phyloP scores from a whole-genome alignment of 2,329 filamentous ascomycete genomes.

The Bisporella sp. region DNA sequence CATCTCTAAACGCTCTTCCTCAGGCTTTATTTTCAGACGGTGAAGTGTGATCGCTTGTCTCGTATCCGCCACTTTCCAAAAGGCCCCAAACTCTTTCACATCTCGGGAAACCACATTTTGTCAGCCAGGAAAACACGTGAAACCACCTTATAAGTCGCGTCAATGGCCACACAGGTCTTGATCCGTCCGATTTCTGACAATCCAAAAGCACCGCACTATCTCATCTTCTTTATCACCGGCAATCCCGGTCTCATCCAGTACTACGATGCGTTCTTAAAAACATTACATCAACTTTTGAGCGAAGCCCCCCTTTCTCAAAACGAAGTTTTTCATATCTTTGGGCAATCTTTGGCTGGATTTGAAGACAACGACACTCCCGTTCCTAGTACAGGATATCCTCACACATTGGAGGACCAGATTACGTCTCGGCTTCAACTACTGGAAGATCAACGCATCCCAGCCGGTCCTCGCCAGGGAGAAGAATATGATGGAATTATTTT shows the following conservation, averaged over 20 bases:
- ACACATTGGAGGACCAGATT: constrained; percentile 48
- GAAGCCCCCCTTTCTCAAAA: constrained; percentile 26
- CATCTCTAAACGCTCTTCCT: no score
- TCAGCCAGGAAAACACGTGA: no score
- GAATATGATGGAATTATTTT: constrained; percentile 55
- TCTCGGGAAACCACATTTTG: no score
- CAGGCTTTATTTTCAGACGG: no score
- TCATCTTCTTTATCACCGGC: constrained; percentile 69
- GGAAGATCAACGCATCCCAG: constrained; percentile 15
- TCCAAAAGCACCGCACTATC: constrained; percentile 20
- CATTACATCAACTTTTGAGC: constrained; percentile 47
- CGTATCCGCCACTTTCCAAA: no score
- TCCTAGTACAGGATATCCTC: constrained; percentile 22
- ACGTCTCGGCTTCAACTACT: constrained; percentile 14
- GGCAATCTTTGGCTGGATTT: constrained; percentile 50
- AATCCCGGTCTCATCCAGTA: constrained; percentile 72
- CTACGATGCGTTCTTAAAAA: constrained; percentile 60
- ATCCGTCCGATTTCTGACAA: constrained; percentile 11
- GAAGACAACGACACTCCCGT: constrained; percentile 43
- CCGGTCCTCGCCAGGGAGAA: constrained; percentile 25
- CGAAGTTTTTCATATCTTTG: constrained; percentile 41
- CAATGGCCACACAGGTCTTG: constrained; percentile 12
- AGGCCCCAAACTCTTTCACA: no score
- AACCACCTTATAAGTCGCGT: no score
- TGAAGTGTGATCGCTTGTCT: no score